Evolutionary conservation across 352 stramenopile species (phyloP).

Genomic region (Phytophthora multivora): DNA sequence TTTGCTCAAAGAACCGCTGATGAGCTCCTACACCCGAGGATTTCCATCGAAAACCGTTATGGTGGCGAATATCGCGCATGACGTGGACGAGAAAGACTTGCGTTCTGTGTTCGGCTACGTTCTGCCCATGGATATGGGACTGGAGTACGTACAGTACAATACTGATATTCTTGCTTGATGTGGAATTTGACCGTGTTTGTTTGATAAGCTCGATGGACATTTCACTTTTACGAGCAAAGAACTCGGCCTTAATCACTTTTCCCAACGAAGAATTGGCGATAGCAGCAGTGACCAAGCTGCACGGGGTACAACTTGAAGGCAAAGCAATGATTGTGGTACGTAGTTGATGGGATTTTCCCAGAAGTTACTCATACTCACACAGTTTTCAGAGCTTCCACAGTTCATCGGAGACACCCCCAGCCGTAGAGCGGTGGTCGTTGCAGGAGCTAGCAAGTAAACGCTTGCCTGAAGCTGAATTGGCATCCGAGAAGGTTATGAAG

Average conservation of each 20-base stretch:
- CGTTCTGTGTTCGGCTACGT: conserved; percentile 63
- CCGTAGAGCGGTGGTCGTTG: conserved; percentile 27
- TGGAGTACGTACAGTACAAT: conserved; percentile 38
- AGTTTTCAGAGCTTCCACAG: conserved; percentile 33
- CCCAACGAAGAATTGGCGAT: conserved; percentile 38
- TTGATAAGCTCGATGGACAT: conserved; percentile 27
- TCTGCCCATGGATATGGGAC: conserved; percentile 36
- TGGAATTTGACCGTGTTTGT: not conserved
- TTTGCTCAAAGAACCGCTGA: conserved; percentile 35
- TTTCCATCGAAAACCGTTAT: conserved; percentile 29
- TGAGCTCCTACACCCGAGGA: conserved; percentile 45
- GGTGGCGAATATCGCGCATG: conserved; percentile 50
- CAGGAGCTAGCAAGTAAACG: conserved; percentile 32
- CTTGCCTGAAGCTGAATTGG: conserved; percentile 23
- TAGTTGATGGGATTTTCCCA: not conserved
- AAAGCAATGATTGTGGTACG: conserved; percentile 59
- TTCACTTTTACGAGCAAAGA: conserved; percentile 2
- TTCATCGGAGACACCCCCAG: not conserved
- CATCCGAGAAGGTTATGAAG: conserved; percentile 64
- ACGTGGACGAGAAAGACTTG: conserved; percentile 59
- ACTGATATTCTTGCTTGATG: not conserved
- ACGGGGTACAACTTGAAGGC: conserved; percentile 57
- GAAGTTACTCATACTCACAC: conserved; percentile 15
- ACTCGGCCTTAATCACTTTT: conserved; percentile 28
- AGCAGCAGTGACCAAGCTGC: conserved; percentile 45